phyloP scores from a whole-genome alignment of 1,284 basidiomycete species.

The Rhodotorula sp. region DNA sequence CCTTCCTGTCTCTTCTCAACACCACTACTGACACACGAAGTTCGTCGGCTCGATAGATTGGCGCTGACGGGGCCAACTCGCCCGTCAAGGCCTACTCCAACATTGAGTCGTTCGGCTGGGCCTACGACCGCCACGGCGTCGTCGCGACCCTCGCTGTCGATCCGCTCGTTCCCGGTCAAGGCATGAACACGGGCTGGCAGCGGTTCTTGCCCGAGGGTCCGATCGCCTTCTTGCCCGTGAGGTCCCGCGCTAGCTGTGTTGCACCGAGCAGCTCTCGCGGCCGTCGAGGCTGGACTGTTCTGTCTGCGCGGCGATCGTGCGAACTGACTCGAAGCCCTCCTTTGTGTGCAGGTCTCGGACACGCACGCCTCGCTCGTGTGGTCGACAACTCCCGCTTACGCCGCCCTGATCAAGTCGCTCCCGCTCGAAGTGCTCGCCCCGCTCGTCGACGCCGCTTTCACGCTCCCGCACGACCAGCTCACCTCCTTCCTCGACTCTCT shows the following conservation, averaged over 20 bases:
- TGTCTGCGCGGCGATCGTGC: too few relatives aligned
- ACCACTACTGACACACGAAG: not conserved
- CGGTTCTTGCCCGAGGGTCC: slow-evolving; percentile 94
- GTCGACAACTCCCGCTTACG: slow-evolving; percentile 81
- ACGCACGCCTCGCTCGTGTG: slow-evolving; percentile 86
- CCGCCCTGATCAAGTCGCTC: slow-evolving; percentile 67
- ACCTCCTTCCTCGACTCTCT: slow-evolving; percentile 57
- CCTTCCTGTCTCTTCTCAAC: not conserved
- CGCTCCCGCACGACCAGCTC: slow-evolving; percentile 56
- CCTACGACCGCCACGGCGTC: slow-evolving; percentile 84
- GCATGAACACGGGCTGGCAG: slow-evolving; percentile 72
- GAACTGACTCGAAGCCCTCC: too few relatives aligned
- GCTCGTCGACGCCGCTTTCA: slow-evolving; percentile 90
- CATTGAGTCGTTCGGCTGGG: slow-evolving; percentile 87
- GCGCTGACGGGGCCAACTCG: slow-evolving; percentile 93
- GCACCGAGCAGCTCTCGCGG: not conserved
- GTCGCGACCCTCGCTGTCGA: slow-evolving; percentile 75
- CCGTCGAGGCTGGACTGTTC: not conserved
- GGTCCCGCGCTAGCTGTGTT: not conserved
- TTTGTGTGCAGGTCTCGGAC: slow-evolving; percentile 56
- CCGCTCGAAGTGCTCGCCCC: slow-evolving; percentile 64
- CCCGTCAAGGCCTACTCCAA: slow-evolving; percentile 84
- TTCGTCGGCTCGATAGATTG: slow-evolving; percentile 60
- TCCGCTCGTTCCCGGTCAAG: slow-evolving; percentile 3
- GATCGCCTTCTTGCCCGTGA: slow-evolving; percentile 79